Base-by-base conservation (phyloP, 192 early-diverging fungal species). In the Gigaspora rosea region DNA sequence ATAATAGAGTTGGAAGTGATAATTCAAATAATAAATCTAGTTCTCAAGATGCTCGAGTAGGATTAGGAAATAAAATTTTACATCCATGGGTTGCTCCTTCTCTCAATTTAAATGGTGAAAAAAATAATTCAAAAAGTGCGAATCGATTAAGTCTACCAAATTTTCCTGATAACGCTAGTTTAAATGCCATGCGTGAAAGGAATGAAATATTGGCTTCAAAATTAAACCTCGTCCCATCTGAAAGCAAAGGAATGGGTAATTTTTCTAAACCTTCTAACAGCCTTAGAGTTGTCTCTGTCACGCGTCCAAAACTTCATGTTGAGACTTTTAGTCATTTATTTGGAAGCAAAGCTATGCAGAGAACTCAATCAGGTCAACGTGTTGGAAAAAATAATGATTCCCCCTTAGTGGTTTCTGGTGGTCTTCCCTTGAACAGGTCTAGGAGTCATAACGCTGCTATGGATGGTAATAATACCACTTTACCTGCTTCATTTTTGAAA, bases 71-170 rank as follows among this genome's bases (percentile, higher is more conserved):
- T 56, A 71, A 20, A 18, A 41, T 41, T 36, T 20, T 47, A 20
- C 71, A 73, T 1, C 73, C 58, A 11, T 75, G 59, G 58, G 22
- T 65, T 63, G 59, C 58, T 64, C 22, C 73, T 4, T 75, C 58
- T 2, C 56, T 62, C 27, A 32, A 22, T n/a, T 20, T 15, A 41
- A 33, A 46, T 4, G 22, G 27, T 46, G 59, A 61, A 36, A 10
- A 15, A 20, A 8, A 36, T 8, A 74, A 54, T 46, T 74, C 57
- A 46, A 75, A 64, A 75, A 75, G 16, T 27, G n/a, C 59, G 3
- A 75, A 75, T 27, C n/a, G 73, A 50, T 51, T 75, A 49, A 75
- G 73, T 18, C 49, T 75, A 64, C 73, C 61, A 20, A 74, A 74
- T 20, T 74, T 74, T 65, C n/a, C 58, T 46, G 59, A 75, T 22